Percentiles rank a stretch among this genome's conserved stretches.
phyloP scores from a whole-genome alignment of 2,329 filamentous ascomycete species.

The Beauveria sp. region DNA sequence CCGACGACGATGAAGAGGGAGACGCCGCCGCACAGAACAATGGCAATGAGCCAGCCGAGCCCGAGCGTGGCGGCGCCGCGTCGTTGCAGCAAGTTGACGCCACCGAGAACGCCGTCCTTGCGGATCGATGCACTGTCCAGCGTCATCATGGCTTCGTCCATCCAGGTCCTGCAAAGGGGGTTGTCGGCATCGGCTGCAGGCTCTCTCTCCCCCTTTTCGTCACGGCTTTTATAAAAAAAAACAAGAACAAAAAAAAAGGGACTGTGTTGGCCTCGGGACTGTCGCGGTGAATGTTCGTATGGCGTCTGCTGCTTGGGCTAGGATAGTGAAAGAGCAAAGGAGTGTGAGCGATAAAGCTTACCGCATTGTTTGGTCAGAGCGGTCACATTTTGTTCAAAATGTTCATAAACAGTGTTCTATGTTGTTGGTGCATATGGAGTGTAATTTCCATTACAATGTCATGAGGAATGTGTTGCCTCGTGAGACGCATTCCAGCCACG shows the following conservation, averaged over 20 bases:
- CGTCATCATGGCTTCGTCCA: not conserved
- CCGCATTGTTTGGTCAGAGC: not conserved
- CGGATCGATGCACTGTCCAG: not conserved
- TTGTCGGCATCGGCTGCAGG: not conserved
- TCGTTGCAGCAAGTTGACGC: not conserved
- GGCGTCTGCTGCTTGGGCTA: not conserved
- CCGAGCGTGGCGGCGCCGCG: constrained; percentile 17
- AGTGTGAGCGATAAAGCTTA: not conserved
- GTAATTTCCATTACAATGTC: constrained; percentile 23
- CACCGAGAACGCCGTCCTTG: not conserved
- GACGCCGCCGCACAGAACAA: constrained; percentile 40
- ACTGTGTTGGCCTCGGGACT: not conserved
- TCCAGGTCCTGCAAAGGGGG: not conserved
- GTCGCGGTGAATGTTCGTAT: not conserved
- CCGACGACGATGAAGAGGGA: constrained; percentile 37
- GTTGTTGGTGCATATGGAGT: constrained; percentile 6
- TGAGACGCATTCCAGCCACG: constrained; percentile 28
- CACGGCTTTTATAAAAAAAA: not conserved
- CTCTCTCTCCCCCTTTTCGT: not conserved
- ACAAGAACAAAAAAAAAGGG: not conserved
- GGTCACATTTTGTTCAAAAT: not conserved
- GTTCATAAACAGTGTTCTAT: constrained; percentile 4
- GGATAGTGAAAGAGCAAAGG: not conserved
- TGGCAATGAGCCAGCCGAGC: constrained; percentile 34
- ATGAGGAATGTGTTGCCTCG: constrained; percentile 33